These are phyloP conservation scores for Naumovozyma baii DNA, from an alignment of 805 yeast species.

Conservation along the genomic window DNA sequence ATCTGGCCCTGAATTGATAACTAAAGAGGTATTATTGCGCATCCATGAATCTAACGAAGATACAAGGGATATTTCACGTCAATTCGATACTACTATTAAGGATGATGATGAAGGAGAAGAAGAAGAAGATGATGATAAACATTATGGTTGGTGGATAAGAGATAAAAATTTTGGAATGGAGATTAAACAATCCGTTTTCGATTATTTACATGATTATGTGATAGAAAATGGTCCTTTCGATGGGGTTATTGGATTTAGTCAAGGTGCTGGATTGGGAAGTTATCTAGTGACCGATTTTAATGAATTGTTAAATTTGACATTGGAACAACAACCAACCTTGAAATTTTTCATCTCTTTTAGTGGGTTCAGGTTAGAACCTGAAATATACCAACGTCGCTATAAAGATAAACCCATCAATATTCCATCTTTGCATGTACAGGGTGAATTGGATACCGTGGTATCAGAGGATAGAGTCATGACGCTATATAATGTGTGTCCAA, in stretches of 20 bases:
- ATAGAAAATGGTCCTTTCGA: constrained; percentile 61
- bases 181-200: constrained; percentile 31
- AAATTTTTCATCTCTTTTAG: constrained; percentile 69
- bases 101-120: constrained; percentile 12
- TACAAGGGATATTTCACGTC: constrained; percentile 31
- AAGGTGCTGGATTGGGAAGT: constrained; percentile 81
- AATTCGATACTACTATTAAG: constrained; percentile 23
- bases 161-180: constrained; percentile 28
- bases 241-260: constrained; percentile 84
- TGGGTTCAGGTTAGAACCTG: constrained; percentile 40
- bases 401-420: constrained; percentile 13
- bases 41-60: constrained; percentile 2
- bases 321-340: constrained; percentile 36
- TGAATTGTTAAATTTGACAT: constrained; percentile 31
- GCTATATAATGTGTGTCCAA: constrained; percentile 44
- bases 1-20: constrained; percentile 48
- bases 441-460: constrained; percentile 84
- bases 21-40: constrained; percentile 5
- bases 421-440: constrained; percentile 62
- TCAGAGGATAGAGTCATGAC: constrained; percentile 54
- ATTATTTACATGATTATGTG: constrained; percentile 36
- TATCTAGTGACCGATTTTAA: constrained; percentile 48
- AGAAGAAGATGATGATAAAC: not conserved
- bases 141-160: constrained; percentile 60
- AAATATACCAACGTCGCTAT: constrained; percentile 14